phyloP scores from a whole-genome alignment of 139 green algal genomes.

The Eudorina sp. region DNA sequence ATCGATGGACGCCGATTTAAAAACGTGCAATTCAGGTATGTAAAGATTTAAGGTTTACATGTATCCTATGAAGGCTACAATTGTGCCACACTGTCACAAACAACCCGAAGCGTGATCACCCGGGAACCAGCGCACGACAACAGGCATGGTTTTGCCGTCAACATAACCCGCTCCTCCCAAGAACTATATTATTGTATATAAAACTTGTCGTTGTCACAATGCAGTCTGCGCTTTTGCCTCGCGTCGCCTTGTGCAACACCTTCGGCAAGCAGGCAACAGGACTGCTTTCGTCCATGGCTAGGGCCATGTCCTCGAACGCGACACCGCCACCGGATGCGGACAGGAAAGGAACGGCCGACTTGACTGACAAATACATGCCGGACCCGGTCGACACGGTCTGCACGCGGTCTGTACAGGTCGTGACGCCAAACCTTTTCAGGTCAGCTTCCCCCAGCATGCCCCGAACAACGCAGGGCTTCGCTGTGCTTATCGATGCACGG shows the following conservation, averaged over 20 bases:
- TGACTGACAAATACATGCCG: conserved; percentile 84
- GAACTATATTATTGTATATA: not conserved
- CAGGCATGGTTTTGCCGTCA: too few species aligned
- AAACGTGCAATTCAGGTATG: not conserved
- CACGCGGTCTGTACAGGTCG: conserved; percentile 52
- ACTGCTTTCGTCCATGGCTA: not conserved
- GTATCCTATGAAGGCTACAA: too few species aligned
- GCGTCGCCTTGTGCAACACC: not conserved
- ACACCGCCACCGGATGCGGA: conserved; percentile 79
- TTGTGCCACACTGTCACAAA: too few species aligned
- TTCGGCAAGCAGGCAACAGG: not conserved
- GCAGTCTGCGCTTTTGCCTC: not conserved
- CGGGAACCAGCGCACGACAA: too few species aligned
- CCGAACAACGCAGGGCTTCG: too few species aligned
- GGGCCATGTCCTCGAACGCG: not conserved
- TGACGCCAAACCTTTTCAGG: conserved; percentile 52
- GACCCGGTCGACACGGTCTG: conserved; percentile 56
- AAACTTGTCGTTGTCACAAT: not conserved
- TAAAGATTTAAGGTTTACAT: conserved; percentile 23
- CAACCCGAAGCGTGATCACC: too few species aligned
- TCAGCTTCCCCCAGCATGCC: too few species aligned
- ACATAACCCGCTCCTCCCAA: too few species aligned
- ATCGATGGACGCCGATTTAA: too few species aligned
- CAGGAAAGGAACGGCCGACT: conserved; percentile 85
- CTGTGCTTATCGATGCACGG: too few species aligned